These are phyloP conservation scores for Euphrasia arctica DNA, from an alignment of 305 asterid genomes.

Conservation along the genomic window DNA sequence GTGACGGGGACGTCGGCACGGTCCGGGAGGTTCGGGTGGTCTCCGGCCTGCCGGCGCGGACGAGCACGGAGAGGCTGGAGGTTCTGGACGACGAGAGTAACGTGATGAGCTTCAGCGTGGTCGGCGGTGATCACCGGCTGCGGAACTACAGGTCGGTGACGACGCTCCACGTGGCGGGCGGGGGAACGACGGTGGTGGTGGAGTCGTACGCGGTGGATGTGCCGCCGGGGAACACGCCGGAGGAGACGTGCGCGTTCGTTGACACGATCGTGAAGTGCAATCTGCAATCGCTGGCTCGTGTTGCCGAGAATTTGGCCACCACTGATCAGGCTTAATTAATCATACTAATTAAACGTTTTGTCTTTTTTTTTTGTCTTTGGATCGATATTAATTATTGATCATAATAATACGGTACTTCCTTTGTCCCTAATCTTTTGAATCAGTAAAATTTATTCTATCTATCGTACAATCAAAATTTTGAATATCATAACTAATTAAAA, in stretches of 20 bases:
- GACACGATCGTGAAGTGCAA: neutral
- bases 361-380: too few species aligned
- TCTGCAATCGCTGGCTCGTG: neutral
- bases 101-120: slow-evolving; percentile 4
- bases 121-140: slow-evolving; percentile 6
- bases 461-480: too few species aligned
- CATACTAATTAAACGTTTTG: too few species aligned
- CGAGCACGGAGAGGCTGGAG: slow-evolving; percentile 3
- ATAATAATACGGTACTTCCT: too few species aligned
- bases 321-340: too few species aligned
- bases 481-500: too few species aligned
- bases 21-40: slow-evolving; percentile 3
- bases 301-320: neutral
- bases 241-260: slow-evolving; percentile 2
- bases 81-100: neutral
- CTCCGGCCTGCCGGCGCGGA: neutral
- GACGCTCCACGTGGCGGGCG: neutral
- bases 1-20: neutral
- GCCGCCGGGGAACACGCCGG: slow-evolving; percentile 5
- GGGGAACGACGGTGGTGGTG: slow-evolving; percentile 4
- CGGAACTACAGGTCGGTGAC: neutral
- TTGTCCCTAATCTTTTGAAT: too few species aligned
- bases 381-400: too few species aligned
- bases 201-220: slow-evolving; percentile 1
- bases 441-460: too few species aligned